Evolutionary conservation across 345 rosid genomes (phyloP).

Genomic region (Populus ilicifolia): DNA sequence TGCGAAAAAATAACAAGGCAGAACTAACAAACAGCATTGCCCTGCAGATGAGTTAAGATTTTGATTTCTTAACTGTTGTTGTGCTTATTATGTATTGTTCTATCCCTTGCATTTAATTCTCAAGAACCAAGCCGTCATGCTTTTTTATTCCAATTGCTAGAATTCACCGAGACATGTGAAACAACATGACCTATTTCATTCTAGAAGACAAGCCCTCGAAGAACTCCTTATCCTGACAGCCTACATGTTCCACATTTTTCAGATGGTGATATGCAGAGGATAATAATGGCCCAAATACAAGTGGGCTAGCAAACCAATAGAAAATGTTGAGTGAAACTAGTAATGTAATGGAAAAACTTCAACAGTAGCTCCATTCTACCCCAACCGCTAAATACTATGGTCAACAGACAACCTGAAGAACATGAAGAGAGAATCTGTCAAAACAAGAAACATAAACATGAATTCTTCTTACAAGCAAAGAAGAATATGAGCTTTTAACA

Average conservation of each 20-base stretch:
- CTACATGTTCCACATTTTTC: not conserved
- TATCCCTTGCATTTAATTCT: not conserved
- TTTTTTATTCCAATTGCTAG: not conserved
- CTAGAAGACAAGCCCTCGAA: not conserved
- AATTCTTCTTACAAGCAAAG: not conserved
- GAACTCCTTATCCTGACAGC: not conserved
- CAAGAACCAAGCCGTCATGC: not conserved
- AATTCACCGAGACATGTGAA: not conserved
- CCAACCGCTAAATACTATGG: not conserved
- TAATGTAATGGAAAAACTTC: not conserved
- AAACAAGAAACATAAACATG: too few relatives aligned
- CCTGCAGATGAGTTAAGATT: not conserved
- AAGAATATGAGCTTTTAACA: too few relatives aligned
- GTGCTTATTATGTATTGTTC: not conserved
- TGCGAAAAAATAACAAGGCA: not conserved
- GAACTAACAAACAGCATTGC: not conserved
- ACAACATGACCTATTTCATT: not conserved
- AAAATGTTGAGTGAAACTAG: not conserved
- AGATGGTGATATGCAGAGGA: not conserved
- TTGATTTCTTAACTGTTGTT: not conserved
- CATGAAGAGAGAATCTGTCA: not conserved
- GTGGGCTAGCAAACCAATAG: not conserved
- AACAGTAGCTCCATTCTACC: not conserved
- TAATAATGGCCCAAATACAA: not conserved
- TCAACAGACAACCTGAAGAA: slow-evolving; percentile 7